Percentiles rank a stretch among this genome's conserved stretches.
Conservation (phyloP, 1,284 basidiomycete genomes). For the Termitomyces sp. region DNA sequence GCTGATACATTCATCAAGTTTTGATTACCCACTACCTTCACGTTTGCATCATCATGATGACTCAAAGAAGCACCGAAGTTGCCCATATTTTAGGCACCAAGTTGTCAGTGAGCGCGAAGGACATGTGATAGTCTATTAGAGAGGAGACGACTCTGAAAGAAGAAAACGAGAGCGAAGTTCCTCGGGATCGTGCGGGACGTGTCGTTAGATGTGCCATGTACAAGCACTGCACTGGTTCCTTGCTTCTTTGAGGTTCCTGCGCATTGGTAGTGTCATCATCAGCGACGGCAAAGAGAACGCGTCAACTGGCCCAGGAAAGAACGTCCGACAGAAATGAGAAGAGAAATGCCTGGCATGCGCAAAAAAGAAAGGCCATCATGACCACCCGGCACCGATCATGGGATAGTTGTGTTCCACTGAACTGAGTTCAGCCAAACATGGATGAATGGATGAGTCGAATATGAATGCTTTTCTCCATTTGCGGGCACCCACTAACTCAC, state of each 20-base stretch:
- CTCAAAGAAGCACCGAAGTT: not conserved
- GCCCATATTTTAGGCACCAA: not conserved
- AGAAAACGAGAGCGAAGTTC: not conserved
- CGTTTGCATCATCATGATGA: constrained; percentile 10
- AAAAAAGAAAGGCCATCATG: not conserved
- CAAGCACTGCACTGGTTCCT: too few species aligned
- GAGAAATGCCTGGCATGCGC: not conserved
- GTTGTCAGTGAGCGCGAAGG: too few species aligned
- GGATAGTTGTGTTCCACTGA: too few species aligned
- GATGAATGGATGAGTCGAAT: too few species aligned
- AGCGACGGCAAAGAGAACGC: not conserved
- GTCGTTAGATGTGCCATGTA: not conserved
- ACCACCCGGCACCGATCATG: too few species aligned
- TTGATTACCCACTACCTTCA: not conserved
- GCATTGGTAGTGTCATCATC: not conserved
- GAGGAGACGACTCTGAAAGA: not conserved
- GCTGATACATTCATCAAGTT: not conserved
- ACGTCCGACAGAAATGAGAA: not conserved
- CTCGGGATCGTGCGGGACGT: not conserved
- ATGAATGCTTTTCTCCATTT: too few species aligned
- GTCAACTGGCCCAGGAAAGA: not conserved
- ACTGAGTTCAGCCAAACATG: too few species aligned
- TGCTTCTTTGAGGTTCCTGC: not conserved
- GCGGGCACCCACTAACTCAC: too few species aligned
- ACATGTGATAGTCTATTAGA: not conserved